These are phyloP conservation scores for Escallonia herrerae DNA, from an alignment of 129 eudicot species.

Conservation along the genomic window DNA sequence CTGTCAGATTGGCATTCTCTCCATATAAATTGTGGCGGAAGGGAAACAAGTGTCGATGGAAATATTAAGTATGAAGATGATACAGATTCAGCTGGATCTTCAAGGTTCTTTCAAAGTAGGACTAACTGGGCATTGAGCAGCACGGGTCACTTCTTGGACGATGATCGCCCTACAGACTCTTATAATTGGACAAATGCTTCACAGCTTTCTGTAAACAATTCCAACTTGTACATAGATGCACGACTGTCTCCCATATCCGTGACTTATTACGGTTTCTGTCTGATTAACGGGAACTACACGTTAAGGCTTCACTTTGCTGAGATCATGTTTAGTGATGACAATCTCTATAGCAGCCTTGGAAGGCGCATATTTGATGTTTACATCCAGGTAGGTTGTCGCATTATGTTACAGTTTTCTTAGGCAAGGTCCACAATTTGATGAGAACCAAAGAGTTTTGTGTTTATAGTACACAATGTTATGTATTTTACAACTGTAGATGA, in stretches of 20 bases:
- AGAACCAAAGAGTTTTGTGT: no score
- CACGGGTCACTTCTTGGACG: constrained; percentile 70
- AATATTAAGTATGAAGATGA: constrained; percentile 37
- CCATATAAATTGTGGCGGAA: constrained; percentile 78
- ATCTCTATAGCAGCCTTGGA: constrained; percentile 56
- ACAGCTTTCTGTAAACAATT: constrained; percentile 15
- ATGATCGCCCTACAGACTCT: constrained; percentile 16
- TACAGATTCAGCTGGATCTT: constrained; percentile 25
- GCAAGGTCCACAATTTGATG: no score
- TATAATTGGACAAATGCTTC: constrained; percentile 19
- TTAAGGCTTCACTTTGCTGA: constrained; percentile 84
- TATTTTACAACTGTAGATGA: no score
- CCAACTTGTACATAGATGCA: constrained; percentile 46
- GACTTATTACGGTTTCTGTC: constrained; percentile 63
- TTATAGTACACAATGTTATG: no score
- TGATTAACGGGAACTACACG: constrained; percentile 50
- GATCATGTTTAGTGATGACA: constrained; percentile 48
- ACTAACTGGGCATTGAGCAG: constrained; percentile 69
- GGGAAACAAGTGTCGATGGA: constrained; percentile 14
- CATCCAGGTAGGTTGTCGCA: constrained; percentile 47
- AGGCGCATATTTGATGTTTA: constrained; percentile 75
- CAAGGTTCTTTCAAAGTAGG: constrained; percentile 25
- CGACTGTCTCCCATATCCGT: constrained; percentile 57
- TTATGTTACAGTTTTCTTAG: neutral
- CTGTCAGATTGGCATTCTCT: constrained; percentile 38